phyloP scores from a whole-genome alignment of 768 basidiomycete genomes.

The Mycena indigotica region DNA sequence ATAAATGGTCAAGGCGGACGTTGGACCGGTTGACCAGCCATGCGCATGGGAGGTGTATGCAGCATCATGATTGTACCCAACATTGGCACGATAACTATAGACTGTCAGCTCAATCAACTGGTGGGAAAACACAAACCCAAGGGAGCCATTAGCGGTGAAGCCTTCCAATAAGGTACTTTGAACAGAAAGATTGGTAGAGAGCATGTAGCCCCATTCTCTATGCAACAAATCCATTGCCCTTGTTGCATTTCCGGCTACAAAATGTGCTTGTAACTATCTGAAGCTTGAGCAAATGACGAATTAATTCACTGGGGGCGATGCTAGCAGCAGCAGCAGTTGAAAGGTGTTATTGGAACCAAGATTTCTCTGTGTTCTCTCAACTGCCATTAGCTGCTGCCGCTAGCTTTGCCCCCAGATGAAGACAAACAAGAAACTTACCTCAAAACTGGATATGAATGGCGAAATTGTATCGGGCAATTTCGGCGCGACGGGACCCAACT shows the following conservation, averaged over 20 bases:
- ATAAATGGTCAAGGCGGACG: slow-evolving; percentile 58
- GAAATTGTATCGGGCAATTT: slow-evolving; percentile 62
- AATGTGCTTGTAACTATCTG: slow-evolving; percentile 58
- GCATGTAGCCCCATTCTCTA: slow-evolving; percentile 63
- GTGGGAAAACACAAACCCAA: slow-evolving; percentile 38
- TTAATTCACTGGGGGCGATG: no score
- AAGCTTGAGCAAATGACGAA: not conserved
- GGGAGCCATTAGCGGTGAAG: slow-evolving; percentile 58
- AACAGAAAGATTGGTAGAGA: slow-evolving; percentile 56
- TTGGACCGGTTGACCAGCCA: slow-evolving; percentile 62
- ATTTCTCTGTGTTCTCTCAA: no score
- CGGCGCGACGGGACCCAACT: slow-evolving; percentile 52
- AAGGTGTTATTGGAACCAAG: no score
- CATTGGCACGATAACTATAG: slow-evolving; percentile 50
- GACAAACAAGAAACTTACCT: slow-evolving; percentile 35
- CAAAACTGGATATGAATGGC: slow-evolving; percentile 60
- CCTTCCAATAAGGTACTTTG: slow-evolving; percentile 62
- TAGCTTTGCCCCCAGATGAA: not conserved
- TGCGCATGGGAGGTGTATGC: slow-evolving; percentile 63
- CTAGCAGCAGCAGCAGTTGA: no score
- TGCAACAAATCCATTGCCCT: slow-evolving; percentile 55
- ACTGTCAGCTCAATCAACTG: no score
- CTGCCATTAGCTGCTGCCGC: no score
- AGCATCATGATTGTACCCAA: slow-evolving; percentile 59
- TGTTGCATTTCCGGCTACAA: slow-evolving; percentile 51